Evolutionary conservation across 495 filamentous ascomycete species (phyloP).

Genomic region (Neurospora terricola): DNA sequence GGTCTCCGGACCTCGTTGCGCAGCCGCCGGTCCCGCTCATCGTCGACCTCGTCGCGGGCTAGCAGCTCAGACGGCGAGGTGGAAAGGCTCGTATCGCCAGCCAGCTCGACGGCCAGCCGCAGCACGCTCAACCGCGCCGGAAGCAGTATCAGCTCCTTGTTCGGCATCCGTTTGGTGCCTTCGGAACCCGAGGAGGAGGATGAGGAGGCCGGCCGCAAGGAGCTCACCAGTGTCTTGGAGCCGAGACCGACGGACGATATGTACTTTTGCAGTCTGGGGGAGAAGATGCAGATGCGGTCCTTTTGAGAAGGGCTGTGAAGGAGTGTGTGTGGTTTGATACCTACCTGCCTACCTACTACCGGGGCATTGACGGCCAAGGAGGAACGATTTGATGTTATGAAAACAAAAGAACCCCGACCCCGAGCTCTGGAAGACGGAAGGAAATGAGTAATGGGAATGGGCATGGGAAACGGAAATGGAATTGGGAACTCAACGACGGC

Average conservation of each 20-base stretch:
- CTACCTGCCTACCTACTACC: not conserved
- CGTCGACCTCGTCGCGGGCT: constrained; percentile 25
- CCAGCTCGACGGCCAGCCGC: constrained; percentile 32
- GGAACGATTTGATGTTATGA: not conserved
- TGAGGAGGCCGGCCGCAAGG: constrained; percentile 36
- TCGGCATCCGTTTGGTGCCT: constrained; percentile 28
- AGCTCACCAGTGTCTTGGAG: constrained; percentile 39
- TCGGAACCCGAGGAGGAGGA: constrained; percentile 35
- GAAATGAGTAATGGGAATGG: not conserved
- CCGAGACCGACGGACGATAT: constrained; percentile 36
- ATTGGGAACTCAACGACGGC: not conserved
- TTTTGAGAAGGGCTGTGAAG: constrained; percentile 10
- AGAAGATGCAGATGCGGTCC: constrained; percentile 41
- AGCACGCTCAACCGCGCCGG: constrained; percentile 38
- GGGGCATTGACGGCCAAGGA: not conserved
- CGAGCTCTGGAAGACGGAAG: not conserved
- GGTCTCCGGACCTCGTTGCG: constrained; percentile 38
- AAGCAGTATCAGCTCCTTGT: not conserved
- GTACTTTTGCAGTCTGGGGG: constrained; percentile 45
- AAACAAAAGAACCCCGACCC: not conserved
- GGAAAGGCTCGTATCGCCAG: constrained; percentile 29
- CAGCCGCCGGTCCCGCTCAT: constrained; percentile 31
- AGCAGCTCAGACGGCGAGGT: constrained; percentile 21
- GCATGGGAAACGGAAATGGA: not conserved
- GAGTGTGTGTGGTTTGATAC: not conserved